These are phyloP conservation scores for Citrus maxima DNA, from an alignment of 345 rosid genomes.

Conservation along the genomic window DNA sequence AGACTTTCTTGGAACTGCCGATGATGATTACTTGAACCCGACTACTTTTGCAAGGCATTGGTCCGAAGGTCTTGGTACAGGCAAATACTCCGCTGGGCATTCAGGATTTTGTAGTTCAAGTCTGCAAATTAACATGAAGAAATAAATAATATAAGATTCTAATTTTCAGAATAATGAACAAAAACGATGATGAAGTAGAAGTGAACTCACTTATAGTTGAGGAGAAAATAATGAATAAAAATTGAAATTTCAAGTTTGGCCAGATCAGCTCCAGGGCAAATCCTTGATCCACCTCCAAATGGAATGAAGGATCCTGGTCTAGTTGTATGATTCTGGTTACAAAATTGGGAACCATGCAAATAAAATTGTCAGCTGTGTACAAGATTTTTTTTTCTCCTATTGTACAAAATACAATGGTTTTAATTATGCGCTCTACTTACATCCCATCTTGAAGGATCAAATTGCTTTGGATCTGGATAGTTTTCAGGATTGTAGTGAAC, in stretches of 20 bases:
- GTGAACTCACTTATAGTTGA: background rate
- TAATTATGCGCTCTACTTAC: slow-evolving; percentile 16
- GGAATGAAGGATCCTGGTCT: background rate
- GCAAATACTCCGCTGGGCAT: background rate
- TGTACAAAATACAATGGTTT: too few species aligned
- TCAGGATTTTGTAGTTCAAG: background rate
- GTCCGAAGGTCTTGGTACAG: background rate
- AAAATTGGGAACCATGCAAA: background rate
- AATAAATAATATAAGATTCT: background rate
- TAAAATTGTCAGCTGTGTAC: background rate
- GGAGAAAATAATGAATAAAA: background rate
- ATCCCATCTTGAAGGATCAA: slow-evolving; percentile 52
- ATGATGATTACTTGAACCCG: background rate
- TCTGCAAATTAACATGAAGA: background rate
- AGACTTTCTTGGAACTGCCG: background rate
- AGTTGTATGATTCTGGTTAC: background rate
- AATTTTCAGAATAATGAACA: background rate
- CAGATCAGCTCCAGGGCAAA: slow-evolving; percentile 8
- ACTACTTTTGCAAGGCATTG: background rate
- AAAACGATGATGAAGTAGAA: background rate
- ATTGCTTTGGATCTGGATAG: slow-evolving; percentile 33
- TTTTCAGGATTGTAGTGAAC: slow-evolving; percentile 42
- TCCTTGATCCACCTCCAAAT: background rate
- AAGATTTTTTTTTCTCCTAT: too few species aligned
- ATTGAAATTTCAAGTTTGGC: background rate